Evolutionary conservation across 2,329 filamentous ascomycete genomes (phyloP), one percentile per base, ranked within the genome.

Genomic region (Chaetomiaceae sp.): DNA sequence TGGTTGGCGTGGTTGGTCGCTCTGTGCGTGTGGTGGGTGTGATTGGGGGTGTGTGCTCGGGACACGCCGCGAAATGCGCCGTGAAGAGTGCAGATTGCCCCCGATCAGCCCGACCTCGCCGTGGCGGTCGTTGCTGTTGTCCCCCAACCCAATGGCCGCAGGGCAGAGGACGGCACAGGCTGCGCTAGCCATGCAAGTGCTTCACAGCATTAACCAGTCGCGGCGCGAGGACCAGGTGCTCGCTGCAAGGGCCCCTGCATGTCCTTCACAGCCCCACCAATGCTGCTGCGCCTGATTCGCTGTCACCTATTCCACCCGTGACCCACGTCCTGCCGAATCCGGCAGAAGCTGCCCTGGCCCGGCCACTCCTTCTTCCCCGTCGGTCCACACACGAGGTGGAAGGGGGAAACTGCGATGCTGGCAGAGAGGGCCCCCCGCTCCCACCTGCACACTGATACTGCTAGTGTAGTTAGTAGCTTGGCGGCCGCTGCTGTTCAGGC

Each of bases 191-290:
- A 52, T 54, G 53, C 51, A 49, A 30, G 48, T 53, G 50, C 40
- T 34, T 32, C 45, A 38, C 45, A 49, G 17, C 49, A 49, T 48
- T 41, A 49, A 34, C 53, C 53, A 54, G 19, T 56, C 29, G 27
- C 27, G 45, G 27, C 6, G 14, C 30, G 36, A 18, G 33, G 34
- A 20, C 36, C 22, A 38, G 38, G 35, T 45, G 36, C 35, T 34
- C 35, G 3, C 49, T 52, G 52, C 54, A 56, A 53, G 50, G 47
- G 41, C 42, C 46, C 50, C 49, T 54, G 51, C 45, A 41, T 41
- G 34, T 15, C 15, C 27, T 45, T 48, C 44, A 48, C 45, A 26
- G 10, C 40, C 30, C 42, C 43, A 44, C 41, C 19, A 27, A 14
- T 15, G 15, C 22, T 24, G 6, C 33, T 33, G n/a, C 20, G n/a